Percentiles rank a stretch among this genome's conserved stretches.
Evolutionary conservation across 495 filamentous ascomycete species (phyloP).

Genomic region (Neurospora sp.): DNA sequence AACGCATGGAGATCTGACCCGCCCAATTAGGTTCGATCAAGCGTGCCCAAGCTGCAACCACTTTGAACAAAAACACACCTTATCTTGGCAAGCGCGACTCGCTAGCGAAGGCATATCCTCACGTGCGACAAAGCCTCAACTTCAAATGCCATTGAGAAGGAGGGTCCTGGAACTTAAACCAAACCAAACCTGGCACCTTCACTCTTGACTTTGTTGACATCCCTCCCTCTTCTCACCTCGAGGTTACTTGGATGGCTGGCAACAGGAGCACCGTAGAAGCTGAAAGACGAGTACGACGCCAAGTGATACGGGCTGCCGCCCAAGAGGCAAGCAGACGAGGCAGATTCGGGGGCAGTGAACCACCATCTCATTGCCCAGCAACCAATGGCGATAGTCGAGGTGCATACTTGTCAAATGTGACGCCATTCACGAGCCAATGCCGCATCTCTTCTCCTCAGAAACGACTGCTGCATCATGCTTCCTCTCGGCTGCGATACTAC

Average conservation of each 20-base stretch:
- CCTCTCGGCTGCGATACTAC: neutral
- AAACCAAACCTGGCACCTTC: neutral
- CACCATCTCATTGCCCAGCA: neutral
- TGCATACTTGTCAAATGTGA: neutral
- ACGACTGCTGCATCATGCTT: neutral
- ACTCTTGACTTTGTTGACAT: neutral
- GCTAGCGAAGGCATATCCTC: neutral
- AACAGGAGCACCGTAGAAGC: neutral
- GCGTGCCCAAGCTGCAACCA: neutral
- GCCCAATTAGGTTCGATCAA: neutral
- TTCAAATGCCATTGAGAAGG: neutral
- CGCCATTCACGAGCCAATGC: neutral
- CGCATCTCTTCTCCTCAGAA: neutral
- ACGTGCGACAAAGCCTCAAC: neutral
- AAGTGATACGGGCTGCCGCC: neutral
- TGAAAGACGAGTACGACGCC: neutral
- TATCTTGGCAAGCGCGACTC: neutral
- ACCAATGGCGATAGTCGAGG: neutral
- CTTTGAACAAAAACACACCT: neutral
- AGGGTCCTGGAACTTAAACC: neutral
- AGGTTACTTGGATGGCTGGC: neutral
- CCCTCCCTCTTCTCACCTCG: neutral
- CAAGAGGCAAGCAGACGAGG: neutral
- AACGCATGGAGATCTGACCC: neutral
- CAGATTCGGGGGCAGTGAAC: neutral